Evolutionary conservation across 2,329 filamentous ascomycete genomes (phyloP).

Genomic region (Ophioceras dolichostomum): DNA sequence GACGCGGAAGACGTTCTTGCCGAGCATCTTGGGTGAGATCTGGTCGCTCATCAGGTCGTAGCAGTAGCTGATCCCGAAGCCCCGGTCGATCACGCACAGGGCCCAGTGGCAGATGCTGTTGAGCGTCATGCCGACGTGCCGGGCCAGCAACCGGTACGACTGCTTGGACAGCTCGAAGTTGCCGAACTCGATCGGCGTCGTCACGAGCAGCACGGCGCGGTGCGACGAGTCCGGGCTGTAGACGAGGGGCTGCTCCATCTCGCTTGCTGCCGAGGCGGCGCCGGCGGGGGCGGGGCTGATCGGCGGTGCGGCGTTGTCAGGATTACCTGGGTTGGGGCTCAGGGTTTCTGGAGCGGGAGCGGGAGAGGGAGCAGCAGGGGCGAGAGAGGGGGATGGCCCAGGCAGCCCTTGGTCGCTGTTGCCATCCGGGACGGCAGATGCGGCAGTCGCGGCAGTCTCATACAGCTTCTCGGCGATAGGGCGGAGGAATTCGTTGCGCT

Average conservation of each 20-base stretch:
- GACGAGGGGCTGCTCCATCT: no score
- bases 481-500: slow-evolving; percentile 2
- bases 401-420: no score
- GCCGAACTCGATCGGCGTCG: slow-evolving; percentile 14
- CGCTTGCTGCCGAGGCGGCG: no score
- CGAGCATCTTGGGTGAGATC: slow-evolving; percentile 12
- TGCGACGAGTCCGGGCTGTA: slow-evolving; percentile 1
- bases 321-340: slow-evolving; percentile 7
- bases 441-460: not conserved
- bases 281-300: no score
- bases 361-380: not conserved
- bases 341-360: not conserved
- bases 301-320: slow-evolving; percentile 15
- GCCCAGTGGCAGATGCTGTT: slow-evolving; percentile 17
- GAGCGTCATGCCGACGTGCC: slow-evolving; percentile 16
- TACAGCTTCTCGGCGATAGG: slow-evolving; percentile 1
- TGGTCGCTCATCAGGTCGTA: slow-evolving; percentile 19
- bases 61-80: slow-evolving; percentile 13
- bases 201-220: slow-evolving; percentile 15
- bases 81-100: slow-evolving; percentile 15
- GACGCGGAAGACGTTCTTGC: slow-evolving; percentile 16
- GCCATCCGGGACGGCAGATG: not conserved
- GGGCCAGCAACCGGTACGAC: slow-evolving; percentile 13
- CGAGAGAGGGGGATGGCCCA: no score
- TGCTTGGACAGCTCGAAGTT: slow-evolving; percentile 14